Evolutionary conservation across 768 basidiomycete genomes (phyloP), one percentile per base, ranked within the genome.

Genomic region (Dioszegia crocea): DNA sequence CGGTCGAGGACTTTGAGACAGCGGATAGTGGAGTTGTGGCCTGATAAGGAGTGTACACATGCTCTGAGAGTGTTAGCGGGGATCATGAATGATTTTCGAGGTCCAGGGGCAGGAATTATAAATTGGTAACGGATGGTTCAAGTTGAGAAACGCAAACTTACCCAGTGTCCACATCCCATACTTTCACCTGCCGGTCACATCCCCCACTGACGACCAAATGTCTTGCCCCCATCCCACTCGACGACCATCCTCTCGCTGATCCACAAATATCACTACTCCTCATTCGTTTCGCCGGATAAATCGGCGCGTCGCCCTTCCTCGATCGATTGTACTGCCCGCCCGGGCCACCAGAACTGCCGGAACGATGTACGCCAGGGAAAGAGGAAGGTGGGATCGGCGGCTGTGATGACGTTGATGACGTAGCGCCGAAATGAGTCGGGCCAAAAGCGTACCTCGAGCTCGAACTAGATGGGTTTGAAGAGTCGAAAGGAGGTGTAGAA

Each of bases 141-240:
- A 33, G 8, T 33, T 33, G 33, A 33, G 14, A 33, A 6, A 33
- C 33, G 21, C 19, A 30, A 11, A 74, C 85, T 47, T 69, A 93
- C 87, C 92, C 92, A 17, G 88, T 85, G 50, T 83, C 81, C 6
- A 88, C 84, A 71, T 96, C 91, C 93, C 93, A 97, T 0, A 99
- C 89, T 33, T 87, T 81, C n/a, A 99, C 79, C 44, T 84, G 83
- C 66, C 92, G 87, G 71, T 99, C 94, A 68, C 94, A 96, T 4
- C 92, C 93, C 1, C 89, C 93, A 60, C 88, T 91, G 23, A 98
- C 87, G 19, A 94, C 84, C 4, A 96, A 79, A 6, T 89, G 80
- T 48, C 84, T 39, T 38, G 36, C 8, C 27, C 51, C 51, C 16
- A 53, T 4, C 17, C 51, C 84, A 1, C 85, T 84, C 71, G 93